A percentile compares a stretch with the other conserved stretches of the same genome.
These are phyloP conservation scores for Scedosporium boydii DNA, from an alignment of 2,329 filamentous ascomycete species.

Conservation along the genomic window DNA sequence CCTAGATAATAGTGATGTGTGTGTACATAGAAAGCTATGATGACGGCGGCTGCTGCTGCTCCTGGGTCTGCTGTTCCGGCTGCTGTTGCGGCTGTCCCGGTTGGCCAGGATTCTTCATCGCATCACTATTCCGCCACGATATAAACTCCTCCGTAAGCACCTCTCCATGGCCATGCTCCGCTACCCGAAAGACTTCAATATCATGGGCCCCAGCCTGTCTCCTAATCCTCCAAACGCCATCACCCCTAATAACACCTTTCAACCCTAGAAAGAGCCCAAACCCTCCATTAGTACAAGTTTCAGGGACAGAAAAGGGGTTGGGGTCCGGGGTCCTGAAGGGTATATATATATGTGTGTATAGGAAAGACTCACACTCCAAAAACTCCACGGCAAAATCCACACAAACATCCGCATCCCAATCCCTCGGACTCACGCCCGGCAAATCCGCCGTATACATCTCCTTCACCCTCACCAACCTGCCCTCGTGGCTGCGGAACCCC, in stretches of 20 bases:
- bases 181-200: slow-evolving; percentile 66
- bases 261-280: slow-evolving; percentile 41
- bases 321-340: not conserved
- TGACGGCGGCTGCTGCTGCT: not conserved
- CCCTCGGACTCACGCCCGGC: slow-evolving; percentile 63
- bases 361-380: slow-evolving; percentile 55
- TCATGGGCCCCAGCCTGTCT: slow-evolving; percentile 50
- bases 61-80: not conserved
- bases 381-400: slow-evolving; percentile 82
- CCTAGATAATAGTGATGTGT: too few species aligned
- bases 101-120: not conserved
- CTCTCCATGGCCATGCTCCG: slow-evolving; percentile 64
- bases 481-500: slow-evolving; percentile 65
- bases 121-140: slow-evolving; percentile 54
- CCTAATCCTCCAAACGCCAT: slow-evolving; percentile 74
- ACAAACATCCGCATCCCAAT: slow-evolving; percentile 88
- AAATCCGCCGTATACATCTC: slow-evolving; percentile 74
- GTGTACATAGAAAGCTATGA: not conserved
- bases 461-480: slow-evolving; percentile 62
- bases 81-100: not conserved
- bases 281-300: not conserved
- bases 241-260: slow-evolving; percentile 52
- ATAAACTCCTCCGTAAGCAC: slow-evolving; percentile 73
- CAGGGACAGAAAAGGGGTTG: not conserved
- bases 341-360: not conserved